A percentile compares a stretch with the other conserved stretches of the same genome.
These are phyloP conservation scores for Globisporangium uncinulatum DNA, from an alignment of 352 stramenopile species.

Conservation along the genomic window DNA sequence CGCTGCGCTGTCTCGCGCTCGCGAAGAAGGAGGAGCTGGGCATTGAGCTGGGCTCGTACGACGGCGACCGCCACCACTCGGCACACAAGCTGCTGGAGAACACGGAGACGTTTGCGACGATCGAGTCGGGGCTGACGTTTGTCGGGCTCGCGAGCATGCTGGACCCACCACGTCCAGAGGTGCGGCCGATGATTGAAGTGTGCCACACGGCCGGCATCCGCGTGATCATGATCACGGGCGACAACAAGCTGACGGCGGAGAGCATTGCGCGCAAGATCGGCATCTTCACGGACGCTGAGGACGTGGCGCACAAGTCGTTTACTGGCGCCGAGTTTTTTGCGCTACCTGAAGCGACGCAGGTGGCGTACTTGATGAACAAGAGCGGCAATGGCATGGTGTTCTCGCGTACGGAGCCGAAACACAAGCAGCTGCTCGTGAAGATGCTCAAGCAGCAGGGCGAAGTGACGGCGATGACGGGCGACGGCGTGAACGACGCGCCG, in stretches of 20 bases:
- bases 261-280: conserved; percentile 97
- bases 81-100: conserved; percentile 77
- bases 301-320: conserved; percentile 90
- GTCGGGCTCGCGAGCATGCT: conserved; percentile 98
- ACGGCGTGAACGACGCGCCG: conserved; percentile 99
- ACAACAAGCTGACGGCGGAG: conserved; percentile 97
- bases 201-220: conserved; percentile 96
- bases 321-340: conserved; percentile 96
- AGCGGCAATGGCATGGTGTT: conserved; percentile 93
- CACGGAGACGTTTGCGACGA: conserved; percentile 88
- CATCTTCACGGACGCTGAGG: conserved; percentile 88
- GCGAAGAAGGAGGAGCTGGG: conserved; percentile 94
- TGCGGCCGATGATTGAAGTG: conserved; percentile 92
- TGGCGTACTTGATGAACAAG: conserved; percentile 81
- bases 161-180: conserved; percentile 96
- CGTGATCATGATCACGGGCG: conserved; percentile 99
- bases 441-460: conserved; percentile 95
- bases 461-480: conserved; percentile 97
- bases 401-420: conserved; percentile 95
- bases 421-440: conserved; percentile 96
- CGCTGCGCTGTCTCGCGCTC: conserved; percentile 94
- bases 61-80: conserved; percentile 80
- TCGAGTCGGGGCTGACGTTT: conserved; percentile 97
- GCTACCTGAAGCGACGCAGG: conserved; percentile 88
- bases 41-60: conserved; percentile 58